Evolutionary conservation across 2,329 filamentous ascomycete genomes (phyloP).

Genomic region (Trichophyton mentagrophytes): DNA sequence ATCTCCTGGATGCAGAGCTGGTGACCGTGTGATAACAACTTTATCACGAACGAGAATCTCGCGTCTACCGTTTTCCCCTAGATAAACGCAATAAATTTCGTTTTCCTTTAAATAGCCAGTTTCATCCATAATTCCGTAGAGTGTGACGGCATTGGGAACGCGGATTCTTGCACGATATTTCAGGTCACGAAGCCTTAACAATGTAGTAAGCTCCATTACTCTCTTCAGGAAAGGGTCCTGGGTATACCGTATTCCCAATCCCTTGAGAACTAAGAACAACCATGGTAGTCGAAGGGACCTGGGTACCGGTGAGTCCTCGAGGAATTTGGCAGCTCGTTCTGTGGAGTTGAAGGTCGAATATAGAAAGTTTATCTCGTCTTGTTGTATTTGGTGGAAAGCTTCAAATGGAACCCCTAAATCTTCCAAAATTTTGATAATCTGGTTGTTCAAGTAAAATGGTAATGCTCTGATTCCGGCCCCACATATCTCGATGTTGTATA

Average conservation of each 20-base stretch:
- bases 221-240: conserved; percentile 57
- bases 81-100: conserved; percentile 54
- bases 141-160: conserved; percentile 55
- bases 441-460: conserved; percentile 60
- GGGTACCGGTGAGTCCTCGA: conserved; percentile 51
- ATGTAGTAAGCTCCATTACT: conserved; percentile 55
- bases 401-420: conserved; percentile 50
- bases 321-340: conserved; percentile 52
- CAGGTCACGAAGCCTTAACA: conserved; percentile 58
- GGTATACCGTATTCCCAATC: conserved; percentile 51
- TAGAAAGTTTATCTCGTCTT: conserved; percentile 47
- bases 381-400: conserved; percentile 55
- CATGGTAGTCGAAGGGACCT: conserved; percentile 47
- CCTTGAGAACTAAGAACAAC: conserved; percentile 47
- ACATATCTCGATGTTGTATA: conserved; percentile 19
- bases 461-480: conserved; percentile 52
- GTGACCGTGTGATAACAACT: conserved; percentile 62
- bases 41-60: conserved; percentile 23
- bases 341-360: conserved; percentile 46
- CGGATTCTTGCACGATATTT: conserved; percentile 70
- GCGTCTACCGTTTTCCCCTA: conserved; percentile 25
- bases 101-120: conserved; percentile 53
- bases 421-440: conserved; percentile 75
- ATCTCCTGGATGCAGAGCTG: conserved; percentile 70
- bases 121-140: conserved; percentile 78